These are phyloP conservation scores for Diaporthe velutina DNA, from an alignment of 2,329 filamentous ascomycete species.

Conservation along the genomic window DNA sequence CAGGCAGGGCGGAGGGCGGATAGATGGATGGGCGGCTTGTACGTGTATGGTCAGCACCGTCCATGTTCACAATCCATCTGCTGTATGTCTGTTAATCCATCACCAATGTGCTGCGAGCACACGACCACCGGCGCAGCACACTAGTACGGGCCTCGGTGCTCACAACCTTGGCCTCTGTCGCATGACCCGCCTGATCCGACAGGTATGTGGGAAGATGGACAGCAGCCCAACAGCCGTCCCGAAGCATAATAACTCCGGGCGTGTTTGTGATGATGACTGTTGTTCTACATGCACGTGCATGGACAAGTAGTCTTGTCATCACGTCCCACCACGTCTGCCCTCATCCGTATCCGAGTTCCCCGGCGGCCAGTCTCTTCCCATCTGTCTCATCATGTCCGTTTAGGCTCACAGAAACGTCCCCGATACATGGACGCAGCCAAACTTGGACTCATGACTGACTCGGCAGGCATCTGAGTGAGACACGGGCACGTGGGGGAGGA, in stretches of 20 bases:
- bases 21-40: neutral
- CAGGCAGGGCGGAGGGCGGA: neutral
- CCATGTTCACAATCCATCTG: neutral
- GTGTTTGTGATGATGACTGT: neutral
- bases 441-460: conserved; percentile 14
- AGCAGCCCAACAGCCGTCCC: neutral
- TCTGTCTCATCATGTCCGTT: conserved; percentile 6
- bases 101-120: conserved; percentile 3
- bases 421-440: neutral
- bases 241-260: neutral
- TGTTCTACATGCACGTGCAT: conserved; percentile 1
- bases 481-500: conserved; percentile 9
- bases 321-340: neutral
- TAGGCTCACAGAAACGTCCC: conserved; percentile 1
- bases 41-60: neutral
- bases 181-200: conserved; percentile 14
- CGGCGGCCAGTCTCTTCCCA: neutral
- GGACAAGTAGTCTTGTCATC: neutral
- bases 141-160: conserved; percentile 5
- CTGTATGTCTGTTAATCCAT: neutral
- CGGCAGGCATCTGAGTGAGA: conserved; percentile 23
- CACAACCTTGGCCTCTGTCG: conserved; percentile 10
- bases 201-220: neutral
- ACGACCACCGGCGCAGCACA: neutral
- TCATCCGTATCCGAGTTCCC: neutral